Base-by-base conservation (phyloP, 129 eudicot genomes). In the Flaveria brownii region DNA sequence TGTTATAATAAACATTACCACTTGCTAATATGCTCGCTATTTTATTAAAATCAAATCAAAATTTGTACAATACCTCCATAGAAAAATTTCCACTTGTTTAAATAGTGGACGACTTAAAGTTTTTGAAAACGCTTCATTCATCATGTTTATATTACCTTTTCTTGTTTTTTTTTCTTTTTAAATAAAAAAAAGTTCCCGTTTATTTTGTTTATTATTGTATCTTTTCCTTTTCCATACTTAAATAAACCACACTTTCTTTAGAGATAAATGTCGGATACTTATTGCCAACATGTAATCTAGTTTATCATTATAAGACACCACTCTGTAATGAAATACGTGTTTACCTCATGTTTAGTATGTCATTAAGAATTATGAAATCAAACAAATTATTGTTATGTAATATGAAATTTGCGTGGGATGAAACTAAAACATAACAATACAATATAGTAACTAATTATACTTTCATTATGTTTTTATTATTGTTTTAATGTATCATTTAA, bases 131-230 rank as follows among this genome's bases (percentile, higher is more conserved):
- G 17, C 49, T 62, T 23, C 80, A 49, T 64, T 76, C 25, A 76
- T 76, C 72, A 49, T 75, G 79, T 75, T 64, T 76, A 64, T 64
- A 63, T 30, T 33, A 64, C 52, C 33, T 50, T 47, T 74, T n/a
- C 45, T 13, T 45, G 17, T 5, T 70, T 62, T 62, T 0, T 28
- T 28, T 28, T 26, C 43, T 13, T 26, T 61, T 22, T 23, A 22
- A 59, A 22, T 22, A 61, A 12, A 28, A 62, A 62, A 26, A 62
- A 1, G 30, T 28, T 14, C 11, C 9, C 30, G 9, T 62, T 28
- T 62, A 15, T 62, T 6, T 2, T 26, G 30, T 26, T 62, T 62
- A 18, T 17, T 17, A 62, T 26, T 23, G 14, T 28, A 62, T 62
- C 14, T 28, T 62, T 14, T 28, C 7, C 43, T 33, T 62, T 61